These are phyloP conservation scores for Arachnopeziza araneosa DNA, from an alignment of 2,329 filamentous ascomycete genomes.

Conservation along the genomic window DNA sequence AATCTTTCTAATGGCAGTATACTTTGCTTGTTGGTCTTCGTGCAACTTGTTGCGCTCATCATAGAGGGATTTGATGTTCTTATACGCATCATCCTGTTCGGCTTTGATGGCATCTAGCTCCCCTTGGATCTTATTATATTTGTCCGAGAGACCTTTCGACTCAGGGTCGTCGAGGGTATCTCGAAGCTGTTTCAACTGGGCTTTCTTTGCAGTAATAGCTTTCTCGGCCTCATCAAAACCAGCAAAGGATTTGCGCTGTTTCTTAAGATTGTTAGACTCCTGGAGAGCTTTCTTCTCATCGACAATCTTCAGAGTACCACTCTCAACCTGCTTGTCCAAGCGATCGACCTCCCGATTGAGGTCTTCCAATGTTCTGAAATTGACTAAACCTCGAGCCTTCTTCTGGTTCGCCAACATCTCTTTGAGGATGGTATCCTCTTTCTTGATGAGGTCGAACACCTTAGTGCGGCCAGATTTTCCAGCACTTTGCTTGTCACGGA, in stretches of 20 bases:
- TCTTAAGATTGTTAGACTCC: slow-evolving; percentile 77
- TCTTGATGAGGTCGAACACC: slow-evolving; percentile 87
- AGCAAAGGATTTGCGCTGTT: slow-evolving; percentile 86
- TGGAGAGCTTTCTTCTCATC: slow-evolving; percentile 92
- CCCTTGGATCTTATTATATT: slow-evolving; percentile 77
- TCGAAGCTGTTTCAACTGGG: slow-evolving; percentile 82
- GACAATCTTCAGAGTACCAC: slow-evolving; percentile 88
- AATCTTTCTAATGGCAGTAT: slow-evolving; percentile 71
- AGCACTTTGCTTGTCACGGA: slow-evolving; percentile 79
- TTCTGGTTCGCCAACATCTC: slow-evolving; percentile 83
- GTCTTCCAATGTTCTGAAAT: slow-evolving; percentile 84
- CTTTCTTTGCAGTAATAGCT: slow-evolving; percentile 79
- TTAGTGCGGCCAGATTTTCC: slow-evolving; percentile 76
- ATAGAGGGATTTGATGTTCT: slow-evolving; percentile 75
- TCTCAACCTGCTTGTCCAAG: slow-evolving; percentile 81
- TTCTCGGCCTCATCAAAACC: slow-evolving; percentile 82
- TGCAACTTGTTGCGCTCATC: slow-evolving; percentile 83
- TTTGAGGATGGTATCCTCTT: slow-evolving; percentile 83
- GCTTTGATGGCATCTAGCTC: slow-evolving; percentile 88
- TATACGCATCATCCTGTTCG: slow-evolving; percentile 86
- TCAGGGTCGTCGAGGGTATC: slow-evolving; percentile 89
- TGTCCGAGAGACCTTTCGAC: slow-evolving; percentile 78
- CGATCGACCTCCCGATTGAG: slow-evolving; percentile 75
- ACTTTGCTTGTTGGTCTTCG: slow-evolving; percentile 82
- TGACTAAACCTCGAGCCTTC: slow-evolving; percentile 69